Conservation (phyloP, 495 filamentous ascomycete genomes). For the Hypoxylon subgilvum region DNA sequence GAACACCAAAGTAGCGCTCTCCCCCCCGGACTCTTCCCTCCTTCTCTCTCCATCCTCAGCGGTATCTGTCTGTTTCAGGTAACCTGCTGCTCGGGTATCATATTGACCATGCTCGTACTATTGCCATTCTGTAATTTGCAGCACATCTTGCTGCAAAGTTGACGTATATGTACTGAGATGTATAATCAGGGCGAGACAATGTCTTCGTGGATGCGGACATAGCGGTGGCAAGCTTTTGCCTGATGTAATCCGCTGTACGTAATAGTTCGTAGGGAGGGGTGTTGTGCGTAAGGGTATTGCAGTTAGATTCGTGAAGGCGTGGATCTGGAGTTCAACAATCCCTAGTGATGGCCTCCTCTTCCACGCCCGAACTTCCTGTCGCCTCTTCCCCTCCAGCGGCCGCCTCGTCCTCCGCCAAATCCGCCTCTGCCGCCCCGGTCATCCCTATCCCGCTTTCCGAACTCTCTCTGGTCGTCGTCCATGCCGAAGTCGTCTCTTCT, state of each 20-base stretch:
- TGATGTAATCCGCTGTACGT: not conserved
- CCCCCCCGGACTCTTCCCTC: too few relatives aligned
- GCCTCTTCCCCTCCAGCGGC: slow-evolving; percentile 44
- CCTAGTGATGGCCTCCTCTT: slow-evolving; percentile 41
- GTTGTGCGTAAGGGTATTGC: too few relatives aligned
- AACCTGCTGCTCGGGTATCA: not conserved
- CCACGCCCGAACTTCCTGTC: slow-evolving; percentile 44
- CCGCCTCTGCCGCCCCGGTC: slow-evolving; percentile 52
- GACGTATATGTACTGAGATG: too few relatives aligned
- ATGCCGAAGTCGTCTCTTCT: slow-evolving; percentile 57
- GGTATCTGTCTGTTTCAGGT: too few relatives aligned
- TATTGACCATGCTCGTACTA: not conserved
- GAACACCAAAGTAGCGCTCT: too few relatives aligned
- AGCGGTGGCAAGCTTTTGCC: too few relatives aligned
- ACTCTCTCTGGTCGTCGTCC: slow-evolving; percentile 58
- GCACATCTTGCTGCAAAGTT: not conserved
- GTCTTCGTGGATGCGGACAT: not conserved
- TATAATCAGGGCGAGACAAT: not conserved
- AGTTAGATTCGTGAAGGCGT: too few relatives aligned
- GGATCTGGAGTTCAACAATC: not conserved
- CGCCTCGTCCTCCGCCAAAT: slow-evolving; percentile 39
- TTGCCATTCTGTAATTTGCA: not conserved
- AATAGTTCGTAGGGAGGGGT: too few relatives aligned
- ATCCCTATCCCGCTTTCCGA: slow-evolving; percentile 55
- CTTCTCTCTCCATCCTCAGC: too few relatives aligned